Percentiles rank a stretch among this genome's conserved stretches.
phyloP scores from a whole-genome alignment of 345 rosid genomes.

The Dimocarpus longan region DNA sequence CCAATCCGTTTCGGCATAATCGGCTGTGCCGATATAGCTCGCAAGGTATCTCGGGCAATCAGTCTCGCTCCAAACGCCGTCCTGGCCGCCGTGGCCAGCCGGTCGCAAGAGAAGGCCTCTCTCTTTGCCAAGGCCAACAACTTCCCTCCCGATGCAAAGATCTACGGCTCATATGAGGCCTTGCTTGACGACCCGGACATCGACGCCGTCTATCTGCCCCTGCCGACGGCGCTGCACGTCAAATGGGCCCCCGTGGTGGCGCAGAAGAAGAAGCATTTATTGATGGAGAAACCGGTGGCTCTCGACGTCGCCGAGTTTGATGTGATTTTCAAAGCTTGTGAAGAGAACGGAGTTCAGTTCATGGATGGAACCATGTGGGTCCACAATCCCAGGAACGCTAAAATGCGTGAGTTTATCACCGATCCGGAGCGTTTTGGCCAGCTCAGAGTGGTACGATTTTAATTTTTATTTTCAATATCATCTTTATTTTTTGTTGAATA shows the following conservation, averaged over 20 bases:
- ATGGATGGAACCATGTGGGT: constrained; percentile 97
- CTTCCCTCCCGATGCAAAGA: constrained; percentile 55
- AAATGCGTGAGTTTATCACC: constrained; percentile 51
- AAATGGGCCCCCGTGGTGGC: constrained; percentile 74
- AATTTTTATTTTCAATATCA: not conserved
- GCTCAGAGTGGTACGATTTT: constrained; percentile 45
- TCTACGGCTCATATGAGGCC: constrained; percentile 71
- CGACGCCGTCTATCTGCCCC: constrained; percentile 76
- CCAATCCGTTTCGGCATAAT: constrained; percentile 60
- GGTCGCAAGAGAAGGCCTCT: constrained; percentile 54
- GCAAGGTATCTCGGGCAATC: constrained; percentile 72
- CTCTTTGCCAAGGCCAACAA: constrained; percentile 61
- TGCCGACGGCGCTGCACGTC: constrained; percentile 76
- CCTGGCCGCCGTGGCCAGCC: constrained; percentile 63
- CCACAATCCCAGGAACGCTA: constrained; percentile 64
- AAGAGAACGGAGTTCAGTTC: constrained; percentile 63
- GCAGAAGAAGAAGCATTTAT: constrained; percentile 66
- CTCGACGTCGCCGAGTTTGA: constrained; percentile 61
- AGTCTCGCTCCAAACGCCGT: constrained; percentile 64
- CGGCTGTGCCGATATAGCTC: constrained; percentile 74
- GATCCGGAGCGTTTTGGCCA: constrained; percentile 60
- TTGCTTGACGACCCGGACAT: constrained; percentile 71
- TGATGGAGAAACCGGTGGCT: constrained; percentile 83
- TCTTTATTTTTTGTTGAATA: too few species aligned
- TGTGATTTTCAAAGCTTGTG: constrained; percentile 59